Conservation (phyloP, 805 yeast genomes). For the Saccharomycopsis sp. region DNA sequence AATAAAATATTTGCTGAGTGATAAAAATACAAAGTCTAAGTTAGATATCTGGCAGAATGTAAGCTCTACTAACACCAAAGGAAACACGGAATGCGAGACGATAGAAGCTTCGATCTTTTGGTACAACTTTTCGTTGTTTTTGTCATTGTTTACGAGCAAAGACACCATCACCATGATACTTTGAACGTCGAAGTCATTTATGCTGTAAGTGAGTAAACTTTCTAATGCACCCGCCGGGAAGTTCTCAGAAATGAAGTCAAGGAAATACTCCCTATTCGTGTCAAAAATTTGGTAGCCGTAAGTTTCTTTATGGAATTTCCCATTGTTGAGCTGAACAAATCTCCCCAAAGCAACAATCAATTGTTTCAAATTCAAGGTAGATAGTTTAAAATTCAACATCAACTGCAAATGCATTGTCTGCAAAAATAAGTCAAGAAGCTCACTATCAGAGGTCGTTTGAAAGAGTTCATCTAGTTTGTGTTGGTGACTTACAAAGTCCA, state of each 20-base stretch:
- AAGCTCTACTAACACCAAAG: slow-evolving; percentile 9
- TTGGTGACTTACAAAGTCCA: slow-evolving; percentile 27
- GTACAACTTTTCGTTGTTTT: not conserved
- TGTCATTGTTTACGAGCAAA: not conserved
- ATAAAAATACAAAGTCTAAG: not conserved
- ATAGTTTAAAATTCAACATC: slow-evolving; percentile 34
- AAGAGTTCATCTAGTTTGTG: slow-evolving; percentile 31
- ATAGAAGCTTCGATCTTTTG: slow-evolving; percentile 1
- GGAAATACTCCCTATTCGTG: slow-evolving; percentile 34
- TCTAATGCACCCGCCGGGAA: slow-evolving; percentile 27
- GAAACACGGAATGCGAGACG: slow-evolving; percentile 6
- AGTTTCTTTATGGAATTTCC: slow-evolving; percentile 20
- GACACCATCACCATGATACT: slow-evolving; percentile 1
- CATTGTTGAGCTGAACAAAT: slow-evolving; percentile 30
- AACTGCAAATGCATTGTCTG: slow-evolving; percentile 48
- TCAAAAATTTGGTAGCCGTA: slow-evolving; percentile 30
- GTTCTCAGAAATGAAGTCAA: slow-evolving; percentile 29
- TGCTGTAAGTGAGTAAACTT: not conserved
- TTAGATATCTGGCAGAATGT: slow-evolving; percentile 2
- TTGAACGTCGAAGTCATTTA: not conserved
- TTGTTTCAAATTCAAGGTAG: slow-evolving; percentile 25
- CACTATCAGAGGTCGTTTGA: slow-evolving; percentile 41
- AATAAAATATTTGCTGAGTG: slow-evolving; percentile 6
- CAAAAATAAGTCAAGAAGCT: slow-evolving; percentile 40
- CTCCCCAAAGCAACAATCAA: slow-evolving; percentile 33